Base-by-base conservation (phyloP, 2,329 filamentous ascomycete species). In the Colletotrichum sp. region DNA sequence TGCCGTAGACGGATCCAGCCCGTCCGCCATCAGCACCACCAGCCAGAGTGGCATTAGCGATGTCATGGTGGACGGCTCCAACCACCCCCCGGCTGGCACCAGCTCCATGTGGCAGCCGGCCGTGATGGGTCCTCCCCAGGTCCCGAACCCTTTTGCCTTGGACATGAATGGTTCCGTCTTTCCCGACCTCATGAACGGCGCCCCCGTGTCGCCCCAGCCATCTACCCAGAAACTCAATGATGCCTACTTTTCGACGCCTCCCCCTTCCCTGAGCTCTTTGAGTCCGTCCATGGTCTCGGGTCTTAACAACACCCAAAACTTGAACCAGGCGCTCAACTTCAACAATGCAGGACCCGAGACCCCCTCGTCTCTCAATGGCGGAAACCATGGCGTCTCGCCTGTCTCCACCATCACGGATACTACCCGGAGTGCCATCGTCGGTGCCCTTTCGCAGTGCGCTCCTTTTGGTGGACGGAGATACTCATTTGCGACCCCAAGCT, bases 11-110 rank as follows among this genome's bases (percentile, higher is more conserved):
- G 96, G 95, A 75, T 99, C 97, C 13, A 99, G 97, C 16, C 97
- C 97, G 18, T 99, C 97, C 10, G 96, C 96, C 63, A 96, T 99
- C 84, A 99, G 96, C 87, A 98, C 95, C 59, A 95, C 95, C 75
- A 99, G 96, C 85, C 96, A 98, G 82, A 96, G 95, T 83, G 95
- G 94, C 67, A 95, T 96, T 84, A 98, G 95, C 85, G 97, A 99
- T 83, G 92, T 96, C 76, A 96, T 98, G 93, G 89, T 97, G 74
- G 96, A 98, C 84, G 95, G 95, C 76, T 92, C 92, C 49, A 94
- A 93, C 83, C 92, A 93, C 79, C 89, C 90, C 49, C 86, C 89
- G 73, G 87, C 86, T 77, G 87, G 85, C 69, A 87, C 89, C 66
- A 88, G 89, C 79, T 90, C 91, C 67, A 92, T 94, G 87, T 95